Percentiles rank a stretch among this genome's conserved stretches.
Evolutionary conservation across 2,329 filamentous ascomycete genomes (phyloP).

Genomic region (Hymenoscyphus repandus): DNA sequence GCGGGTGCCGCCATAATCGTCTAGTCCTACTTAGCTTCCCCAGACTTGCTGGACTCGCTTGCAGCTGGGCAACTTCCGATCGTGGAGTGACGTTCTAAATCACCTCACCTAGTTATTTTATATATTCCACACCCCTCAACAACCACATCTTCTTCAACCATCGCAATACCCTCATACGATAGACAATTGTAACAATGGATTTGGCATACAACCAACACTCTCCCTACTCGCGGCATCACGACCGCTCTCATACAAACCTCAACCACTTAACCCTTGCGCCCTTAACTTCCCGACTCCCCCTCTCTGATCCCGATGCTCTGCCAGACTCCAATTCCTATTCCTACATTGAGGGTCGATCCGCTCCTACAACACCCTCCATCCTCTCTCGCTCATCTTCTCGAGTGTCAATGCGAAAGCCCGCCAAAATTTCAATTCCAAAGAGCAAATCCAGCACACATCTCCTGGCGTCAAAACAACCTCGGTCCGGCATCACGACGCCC

Average conservation of each 20-base stretch:
- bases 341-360: slow-evolving; percentile 58
- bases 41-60: too few relatives aligned
- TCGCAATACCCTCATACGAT: background rate
- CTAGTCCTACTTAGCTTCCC: too few relatives aligned
- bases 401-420: slow-evolving; percentile 38
- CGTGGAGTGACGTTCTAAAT: too few relatives aligned
- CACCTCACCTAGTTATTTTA: too few relatives aligned
- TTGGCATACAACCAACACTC: slow-evolving; percentile 56
- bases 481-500: slow-evolving; percentile 26
- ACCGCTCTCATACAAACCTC: slow-evolving; percentile 52
- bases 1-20: background rate
- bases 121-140: background rate
- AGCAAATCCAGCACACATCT: slow-evolving; percentile 61
- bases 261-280: slow-evolving; percentile 60
- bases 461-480: slow-evolving; percentile 22
- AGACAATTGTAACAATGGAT: slow-evolving; percentile 42
- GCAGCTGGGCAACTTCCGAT: too few relatives aligned
- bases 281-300: slow-evolving; percentile 55
- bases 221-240: slow-evolving; percentile 51
- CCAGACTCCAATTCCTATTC: slow-evolving; percentile 38
- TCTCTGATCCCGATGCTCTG: slow-evolving; percentile 46
- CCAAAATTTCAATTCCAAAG: slow-evolving; percentile 41
- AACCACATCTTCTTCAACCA: background rate
- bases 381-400: slow-evolving; percentile 52
- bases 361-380: slow-evolving; percentile 59